These are phyloP conservation scores for Kondoa subrosea DNA, from an alignment of 768 basidiomycete genomes.

Conservation along the genomic window DNA sequence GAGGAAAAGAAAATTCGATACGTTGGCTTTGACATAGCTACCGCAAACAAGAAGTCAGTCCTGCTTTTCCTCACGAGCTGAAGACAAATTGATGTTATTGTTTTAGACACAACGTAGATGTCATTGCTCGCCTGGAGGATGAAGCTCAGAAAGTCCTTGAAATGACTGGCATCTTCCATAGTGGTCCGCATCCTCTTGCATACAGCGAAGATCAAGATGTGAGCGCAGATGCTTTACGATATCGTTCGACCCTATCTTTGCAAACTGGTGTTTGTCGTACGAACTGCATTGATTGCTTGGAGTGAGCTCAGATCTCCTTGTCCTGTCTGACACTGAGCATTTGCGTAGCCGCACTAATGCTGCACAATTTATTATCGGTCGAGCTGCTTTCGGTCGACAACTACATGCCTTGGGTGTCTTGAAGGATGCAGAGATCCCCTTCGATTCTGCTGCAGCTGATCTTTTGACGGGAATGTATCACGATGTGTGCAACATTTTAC, in stretches of 20 bases:
- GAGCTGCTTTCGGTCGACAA: constrained; percentile 84
- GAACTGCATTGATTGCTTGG: constrained; percentile 89
- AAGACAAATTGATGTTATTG: constrained; percentile 4
- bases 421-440: constrained; percentile 62
- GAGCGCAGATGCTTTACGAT: neutral
- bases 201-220: constrained; percentile 34
- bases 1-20: constrained; percentile 71
- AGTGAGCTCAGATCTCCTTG: constrained; percentile 10
- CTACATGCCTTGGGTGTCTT: constrained; percentile 84
- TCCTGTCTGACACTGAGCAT: neutral
- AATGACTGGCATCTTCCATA: constrained; percentile 86
- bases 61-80: constrained; percentile 15
- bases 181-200: constrained; percentile 67
- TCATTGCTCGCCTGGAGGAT: constrained; percentile 85
- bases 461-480: constrained; percentile 99
- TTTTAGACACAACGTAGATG: constrained; percentile 78
- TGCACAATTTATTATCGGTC: constrained; percentile 90
- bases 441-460: constrained; percentile 86
- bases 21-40: constrained; percentile 88
- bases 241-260: constrained; percentile 39
- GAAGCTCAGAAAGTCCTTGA: constrained; percentile 84
- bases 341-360: constrained; percentile 63
- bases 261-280: constrained; percentile 85
- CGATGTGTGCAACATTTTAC: constrained; percentile 35
- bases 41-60: constrained; percentile 78